These are phyloP conservation scores for Suillus discolor DNA, from an alignment of 768 basidiomycete genomes.

Conservation along the genomic window DNA sequence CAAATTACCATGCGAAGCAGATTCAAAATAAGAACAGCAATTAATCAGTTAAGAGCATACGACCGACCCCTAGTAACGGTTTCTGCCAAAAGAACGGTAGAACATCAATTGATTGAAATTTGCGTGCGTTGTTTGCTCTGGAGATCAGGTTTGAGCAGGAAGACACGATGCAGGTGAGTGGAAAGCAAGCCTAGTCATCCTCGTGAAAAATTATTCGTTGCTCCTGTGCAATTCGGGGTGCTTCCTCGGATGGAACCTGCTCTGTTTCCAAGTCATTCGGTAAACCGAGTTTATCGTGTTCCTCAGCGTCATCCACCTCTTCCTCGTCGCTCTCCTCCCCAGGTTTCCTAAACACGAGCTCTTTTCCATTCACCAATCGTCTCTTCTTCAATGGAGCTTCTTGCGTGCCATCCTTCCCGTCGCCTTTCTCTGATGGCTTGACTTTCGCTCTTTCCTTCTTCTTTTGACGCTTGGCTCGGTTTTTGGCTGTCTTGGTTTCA, in stretches of 20 bases:
- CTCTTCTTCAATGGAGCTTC: conserved; percentile 73
- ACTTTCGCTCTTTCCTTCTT: conserved; percentile 76
- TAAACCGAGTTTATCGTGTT: conserved; percentile 9
- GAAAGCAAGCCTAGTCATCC: conserved; percentile 39
- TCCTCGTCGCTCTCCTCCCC: conserved; percentile 51
- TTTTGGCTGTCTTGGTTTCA: conserved; percentile 92
- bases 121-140: not conserved
- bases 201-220: conserved; percentile 52
- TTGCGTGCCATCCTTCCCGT: conserved; percentile 23
- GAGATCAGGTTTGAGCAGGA: not conserved
- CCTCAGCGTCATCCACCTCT: conserved; percentile 17
- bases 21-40: not conserved
- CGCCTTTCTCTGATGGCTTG: conserved; percentile 35
- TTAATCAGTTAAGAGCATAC: not conserved
- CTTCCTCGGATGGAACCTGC: conserved; percentile 15
- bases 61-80: not conserved
- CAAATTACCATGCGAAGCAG: not conserved
- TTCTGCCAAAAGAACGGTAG: not conserved
- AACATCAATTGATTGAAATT: not conserved
- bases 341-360: conserved; percentile 57
- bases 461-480: conserved; percentile 91
- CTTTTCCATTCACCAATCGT: conserved; percentile 77
- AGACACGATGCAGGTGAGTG: not conserved
- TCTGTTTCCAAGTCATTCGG: not conserved
- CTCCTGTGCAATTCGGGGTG: conserved; percentile 31